Evolutionary conservation across 2,329 filamentous ascomycete species (phyloP).

Genomic region (Paradendryphiella salina): DNA sequence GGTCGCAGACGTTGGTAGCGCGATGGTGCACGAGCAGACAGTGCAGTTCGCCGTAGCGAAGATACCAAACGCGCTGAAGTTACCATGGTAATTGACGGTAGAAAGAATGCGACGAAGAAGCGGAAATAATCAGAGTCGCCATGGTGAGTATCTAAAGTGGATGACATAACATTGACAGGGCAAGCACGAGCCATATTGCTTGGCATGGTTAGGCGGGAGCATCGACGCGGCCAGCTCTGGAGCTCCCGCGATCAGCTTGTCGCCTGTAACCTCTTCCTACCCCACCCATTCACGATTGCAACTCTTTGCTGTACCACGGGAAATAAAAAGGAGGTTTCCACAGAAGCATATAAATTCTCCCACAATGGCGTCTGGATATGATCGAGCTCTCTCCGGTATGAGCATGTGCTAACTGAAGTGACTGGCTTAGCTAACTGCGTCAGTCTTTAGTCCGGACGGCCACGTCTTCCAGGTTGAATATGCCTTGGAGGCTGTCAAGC

Average conservation of each 20-base stretch:
- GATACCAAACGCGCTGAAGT: constrained; percentile 39
- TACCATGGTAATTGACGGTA: constrained; percentile 38
- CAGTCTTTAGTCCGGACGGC: constrained; percentile 97
- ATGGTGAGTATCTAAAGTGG: constrained; percentile 19
- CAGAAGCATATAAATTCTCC: neutral
- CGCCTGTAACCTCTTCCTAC: constrained; percentile 20
- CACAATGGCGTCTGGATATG: constrained; percentile 90
- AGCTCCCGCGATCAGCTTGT: constrained; percentile 38
- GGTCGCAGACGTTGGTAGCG: constrained; percentile 32
- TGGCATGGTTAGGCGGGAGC: constrained; percentile 44
- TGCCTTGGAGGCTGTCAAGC: constrained; percentile 96
- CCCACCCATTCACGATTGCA: constrained; percentile 9
- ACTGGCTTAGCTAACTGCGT: constrained; percentile 36
- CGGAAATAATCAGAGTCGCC: constrained; percentile 19
- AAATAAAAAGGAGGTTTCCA: neutral
- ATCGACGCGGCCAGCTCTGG: constrained; percentile 47
- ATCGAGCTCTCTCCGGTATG: constrained; percentile 97
- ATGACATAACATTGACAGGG: constrained; percentile 34
- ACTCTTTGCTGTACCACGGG: constrained; percentile 4
- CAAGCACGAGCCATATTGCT: constrained; percentile 34
- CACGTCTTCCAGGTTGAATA: constrained; percentile 99
- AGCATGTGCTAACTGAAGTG: constrained; percentile 30
- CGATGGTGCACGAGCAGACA: constrained; percentile 31
- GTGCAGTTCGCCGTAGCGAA: constrained; percentile 39
- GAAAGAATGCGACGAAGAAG: constrained; percentile 25